These are phyloP conservation scores for Aspergillus sclerotioniger DNA, from an alignment of 495 filamentous ascomycete genomes.

Conservation along the genomic window DNA sequence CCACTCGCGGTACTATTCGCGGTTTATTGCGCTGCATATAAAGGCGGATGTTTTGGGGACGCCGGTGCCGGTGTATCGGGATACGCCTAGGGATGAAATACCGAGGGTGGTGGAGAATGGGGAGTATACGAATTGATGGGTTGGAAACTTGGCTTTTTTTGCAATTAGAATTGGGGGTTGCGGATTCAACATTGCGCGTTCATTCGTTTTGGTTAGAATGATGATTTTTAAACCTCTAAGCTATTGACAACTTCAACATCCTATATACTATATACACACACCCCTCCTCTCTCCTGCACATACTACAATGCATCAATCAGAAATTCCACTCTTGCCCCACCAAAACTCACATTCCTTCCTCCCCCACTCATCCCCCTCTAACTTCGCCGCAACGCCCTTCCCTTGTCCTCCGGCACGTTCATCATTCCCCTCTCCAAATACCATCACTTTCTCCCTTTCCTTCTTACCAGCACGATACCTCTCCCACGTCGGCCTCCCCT, in stretches of 20 bases:
- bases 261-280: background rate
- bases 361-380: conserved; percentile 43
- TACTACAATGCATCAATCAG: too few relatives aligned
- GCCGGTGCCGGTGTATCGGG: conserved; percentile 4
- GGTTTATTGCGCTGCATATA: conserved; percentile 33
- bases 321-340: conserved; percentile 44
- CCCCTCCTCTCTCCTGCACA: too few relatives aligned
- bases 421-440: conserved; percentile 64
- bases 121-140: background rate
- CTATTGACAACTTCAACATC: background rate
- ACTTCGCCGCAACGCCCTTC: conserved; percentile 42
- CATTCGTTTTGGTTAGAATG: background rate
- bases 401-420: conserved; percentile 46
- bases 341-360: conserved; percentile 56
- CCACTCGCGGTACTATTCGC: conserved; percentile 29
- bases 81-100: background rate
- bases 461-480: conserved; percentile 14
- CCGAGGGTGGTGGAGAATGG: background rate
- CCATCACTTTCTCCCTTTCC: conserved; percentile 31
- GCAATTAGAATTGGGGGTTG: too few relatives aligned
- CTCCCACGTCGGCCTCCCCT: conserved; percentile 33
- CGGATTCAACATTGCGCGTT: too few relatives aligned
- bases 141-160: too few relatives aligned
- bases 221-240: background rate
- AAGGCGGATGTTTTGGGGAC: conserved; percentile 18